Base-by-base conservation (phyloP, 441 rosid genomes). In the Daphne laureola region DNA sequence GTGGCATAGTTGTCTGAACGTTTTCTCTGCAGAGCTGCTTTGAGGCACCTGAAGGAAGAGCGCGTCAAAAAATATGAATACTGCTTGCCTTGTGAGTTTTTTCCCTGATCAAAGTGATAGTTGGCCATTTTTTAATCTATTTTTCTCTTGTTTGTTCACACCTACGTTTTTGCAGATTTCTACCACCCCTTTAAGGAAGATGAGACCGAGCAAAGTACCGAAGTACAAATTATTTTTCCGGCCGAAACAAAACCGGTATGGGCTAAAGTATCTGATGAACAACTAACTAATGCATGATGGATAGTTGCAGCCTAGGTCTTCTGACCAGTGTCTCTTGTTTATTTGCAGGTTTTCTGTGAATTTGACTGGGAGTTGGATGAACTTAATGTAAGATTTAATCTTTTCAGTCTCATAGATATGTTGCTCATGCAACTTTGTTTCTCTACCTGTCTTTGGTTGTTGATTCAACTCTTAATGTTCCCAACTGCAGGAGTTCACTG, bases 361-460 rank as follows among this genome's bases (percentile, higher is more conserved):
- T 93, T 81, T 68, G 96, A 93, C 73, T 93, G 99, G 99, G 90
- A 80, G 51, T 15, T 87, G 27, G 97, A 93, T 51, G 86, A 85
- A 51, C 73, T 83, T 64, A 84, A 93, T 84, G 99, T 93, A 73
- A 55, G 69, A 46, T 53, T 68, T n/a, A 27, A 61, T 63, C 27
- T 60, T 66, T 42, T 55, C 40, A 13, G 46, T 42, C 47, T 46
- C 18, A 40, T 46, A 2, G 53, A 43, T 43, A 31, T 42, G 17
- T 6, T 35, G 21, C 46, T 44, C 6, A 11, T 49, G 12, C 12
- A 47, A 36, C 17, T 16, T 44, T 12, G n/a, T 51, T 66, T 64
- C 56, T 52, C 12, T 51, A 38, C 15, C 35, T 36, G 49, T 25
- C 17, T 21, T 18, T 14, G 14, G 46, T 49, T 16, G 46, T 38